phyloP scores from a whole-genome alignment of 2,329 filamentous ascomycete species.

The Alternaria triticina region DNA sequence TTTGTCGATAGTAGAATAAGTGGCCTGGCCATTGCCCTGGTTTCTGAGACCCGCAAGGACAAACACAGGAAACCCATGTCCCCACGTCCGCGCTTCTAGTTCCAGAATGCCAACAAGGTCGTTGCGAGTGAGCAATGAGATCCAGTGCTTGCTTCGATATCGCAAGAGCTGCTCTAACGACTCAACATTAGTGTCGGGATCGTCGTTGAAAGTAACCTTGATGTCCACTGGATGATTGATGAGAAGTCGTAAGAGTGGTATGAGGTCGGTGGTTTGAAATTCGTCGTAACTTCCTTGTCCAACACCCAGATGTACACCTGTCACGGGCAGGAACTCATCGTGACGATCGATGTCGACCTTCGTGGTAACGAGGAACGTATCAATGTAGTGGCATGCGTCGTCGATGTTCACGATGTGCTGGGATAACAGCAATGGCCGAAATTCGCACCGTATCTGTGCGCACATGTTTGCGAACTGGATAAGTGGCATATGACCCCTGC shows the following conservation, averaged over 20 bases:
- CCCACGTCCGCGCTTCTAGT: neutral
- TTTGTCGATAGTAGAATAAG: neutral
- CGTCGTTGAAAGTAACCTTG: neutral
- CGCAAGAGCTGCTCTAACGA: neutral
- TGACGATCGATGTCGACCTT: neutral
- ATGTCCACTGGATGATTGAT: neutral
- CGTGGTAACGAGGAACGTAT: neutral
- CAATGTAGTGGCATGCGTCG: neutral
- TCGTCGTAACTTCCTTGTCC: no score
- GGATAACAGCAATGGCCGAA: neutral
- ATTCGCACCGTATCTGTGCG: neutral
- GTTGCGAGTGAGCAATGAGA: neutral
- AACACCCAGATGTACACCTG: neutral
- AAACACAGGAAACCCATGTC: neutral
- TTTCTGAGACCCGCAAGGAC: neutral
- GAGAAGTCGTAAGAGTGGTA: neutral
- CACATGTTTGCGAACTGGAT: neutral
- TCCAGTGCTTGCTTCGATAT: neutral
- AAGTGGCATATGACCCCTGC: neutral
- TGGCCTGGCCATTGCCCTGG: neutral
- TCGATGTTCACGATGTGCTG: neutral
- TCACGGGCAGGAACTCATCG: neutral
- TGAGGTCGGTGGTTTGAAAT: neutral
- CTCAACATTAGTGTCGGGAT: neutral
- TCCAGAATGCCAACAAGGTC: neutral